phyloP scores from a whole-genome alignment of 352 stramenopile genomes.

The Peronospora farinosa region DNA sequence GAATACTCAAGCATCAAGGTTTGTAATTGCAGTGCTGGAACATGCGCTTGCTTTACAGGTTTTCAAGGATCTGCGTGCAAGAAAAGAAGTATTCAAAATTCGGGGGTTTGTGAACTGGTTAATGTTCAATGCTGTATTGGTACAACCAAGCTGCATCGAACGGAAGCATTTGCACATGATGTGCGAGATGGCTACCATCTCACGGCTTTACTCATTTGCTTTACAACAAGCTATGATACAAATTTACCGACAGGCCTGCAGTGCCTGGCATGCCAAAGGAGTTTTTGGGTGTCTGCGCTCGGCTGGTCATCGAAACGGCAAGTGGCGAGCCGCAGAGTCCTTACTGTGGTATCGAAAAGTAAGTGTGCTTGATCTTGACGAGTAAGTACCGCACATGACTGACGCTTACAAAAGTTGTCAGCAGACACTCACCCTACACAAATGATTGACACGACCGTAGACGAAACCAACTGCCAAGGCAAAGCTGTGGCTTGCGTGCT shows the following conservation, averaged over 20 bases:
- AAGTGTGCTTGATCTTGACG: too few relatives aligned
- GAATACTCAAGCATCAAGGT: conserved; percentile 87
- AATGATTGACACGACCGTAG: conserved; percentile 52
- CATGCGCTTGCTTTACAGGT: conserved; percentile 74
- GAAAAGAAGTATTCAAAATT: conserved; percentile 30
- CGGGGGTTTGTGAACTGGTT: neutral
- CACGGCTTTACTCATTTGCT: conserved; percentile 62
- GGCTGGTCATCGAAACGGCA: conserved; percentile 60
- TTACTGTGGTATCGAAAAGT: neutral
- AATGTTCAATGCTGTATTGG: conserved; percentile 7
- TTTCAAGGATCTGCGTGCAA: conserved; percentile 83
- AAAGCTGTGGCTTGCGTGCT: conserved; percentile 20
- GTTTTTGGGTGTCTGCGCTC: conserved; percentile 88
- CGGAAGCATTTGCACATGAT: conserved; percentile 80
- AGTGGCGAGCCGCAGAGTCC: conserved; percentile 69
- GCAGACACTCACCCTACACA: conserved; percentile 71
- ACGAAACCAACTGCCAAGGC: conserved; percentile 76
- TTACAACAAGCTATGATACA: conserved; percentile 57
- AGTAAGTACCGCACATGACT: too few relatives aligned
- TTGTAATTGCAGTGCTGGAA: conserved; percentile 67
- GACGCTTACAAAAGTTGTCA: neutral
- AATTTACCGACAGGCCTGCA: conserved; percentile 30
- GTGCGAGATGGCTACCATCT: conserved; percentile 59
- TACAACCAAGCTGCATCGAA: conserved; percentile 54
- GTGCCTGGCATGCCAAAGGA: conserved; percentile 88